These are phyloP conservation scores for Botrytis deweyae DNA, from an alignment of 2,329 filamentous ascomycete species.

Conservation along the genomic window DNA sequence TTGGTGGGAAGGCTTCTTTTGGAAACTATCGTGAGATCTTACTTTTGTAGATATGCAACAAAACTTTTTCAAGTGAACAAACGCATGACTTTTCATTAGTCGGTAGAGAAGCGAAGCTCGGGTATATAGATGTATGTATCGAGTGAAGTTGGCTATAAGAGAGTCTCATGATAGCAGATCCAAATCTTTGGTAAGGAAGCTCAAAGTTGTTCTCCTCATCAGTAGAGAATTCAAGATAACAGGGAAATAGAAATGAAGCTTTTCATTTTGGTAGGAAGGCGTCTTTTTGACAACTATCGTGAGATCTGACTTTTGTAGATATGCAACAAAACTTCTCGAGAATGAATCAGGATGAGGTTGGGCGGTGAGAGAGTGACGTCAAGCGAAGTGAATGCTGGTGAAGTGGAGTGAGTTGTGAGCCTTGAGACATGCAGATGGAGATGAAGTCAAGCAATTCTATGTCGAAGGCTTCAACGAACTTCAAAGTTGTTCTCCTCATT, in stretches of 20 bases:
- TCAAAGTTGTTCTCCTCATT: not conserved
- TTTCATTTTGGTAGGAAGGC: not conserved
- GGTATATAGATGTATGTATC: not conserved
- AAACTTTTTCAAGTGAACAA: not conserved
- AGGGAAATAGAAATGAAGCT: not conserved
- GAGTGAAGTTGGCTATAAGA: not conserved
- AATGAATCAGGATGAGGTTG: not conserved
- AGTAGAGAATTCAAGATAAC: not conserved
- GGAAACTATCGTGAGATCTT: not conserved
- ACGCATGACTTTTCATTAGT: not conserved
- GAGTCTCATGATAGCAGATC: not conserved
- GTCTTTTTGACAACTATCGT: not conserved
- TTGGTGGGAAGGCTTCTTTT: too few species aligned
- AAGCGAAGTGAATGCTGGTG: not conserved
- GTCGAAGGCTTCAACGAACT: not conserved
- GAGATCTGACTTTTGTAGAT: not conserved
- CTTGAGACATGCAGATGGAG: not conserved
- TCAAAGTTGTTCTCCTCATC: conserved; percentile 1
- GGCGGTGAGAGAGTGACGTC: too few species aligned
- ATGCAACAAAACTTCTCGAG: not conserved
- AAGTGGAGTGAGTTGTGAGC: not conserved
- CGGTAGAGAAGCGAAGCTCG: not conserved
- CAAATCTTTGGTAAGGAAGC: not conserved
- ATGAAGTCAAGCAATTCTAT: not conserved
- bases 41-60: not conserved